Conservation (phyloP, 371 early-diverging fungal species). For the Haplosporangium sp. region DNA sequence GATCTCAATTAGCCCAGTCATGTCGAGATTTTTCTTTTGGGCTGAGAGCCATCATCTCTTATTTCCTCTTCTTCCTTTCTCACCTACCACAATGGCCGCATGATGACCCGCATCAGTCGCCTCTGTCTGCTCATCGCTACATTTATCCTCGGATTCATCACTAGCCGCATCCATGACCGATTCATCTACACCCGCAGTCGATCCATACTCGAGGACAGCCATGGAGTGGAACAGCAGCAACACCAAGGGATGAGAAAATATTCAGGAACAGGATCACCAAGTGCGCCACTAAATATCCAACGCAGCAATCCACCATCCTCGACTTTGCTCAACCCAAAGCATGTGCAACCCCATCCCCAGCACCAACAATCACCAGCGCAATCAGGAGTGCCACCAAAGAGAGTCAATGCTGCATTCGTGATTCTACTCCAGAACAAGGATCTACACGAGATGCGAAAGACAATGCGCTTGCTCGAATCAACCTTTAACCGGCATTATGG, state of each 20-base stretch:
- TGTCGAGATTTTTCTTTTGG: too few relatives aligned
- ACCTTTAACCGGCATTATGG: slow-evolving; percentile 85
- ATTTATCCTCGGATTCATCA: slow-evolving; percentile 33
- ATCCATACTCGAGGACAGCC: not conserved
- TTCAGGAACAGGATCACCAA: too few relatives aligned
- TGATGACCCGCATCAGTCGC: slow-evolving; percentile 18
- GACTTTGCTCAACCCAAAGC: not conserved
- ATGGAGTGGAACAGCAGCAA: not conserved
- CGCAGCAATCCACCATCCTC: too few relatives aligned
- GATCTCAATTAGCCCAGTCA: too few relatives aligned
- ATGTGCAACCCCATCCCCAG: not conserved
- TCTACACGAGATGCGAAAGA: slow-evolving; percentile 70
- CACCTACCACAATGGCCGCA: not conserved
- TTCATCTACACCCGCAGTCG: not conserved
- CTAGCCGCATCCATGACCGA: slow-evolving; percentile 9
- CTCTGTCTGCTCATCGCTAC: slow-evolving; percentile 13
- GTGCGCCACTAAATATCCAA: too few relatives aligned
- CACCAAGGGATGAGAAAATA: too few relatives aligned
- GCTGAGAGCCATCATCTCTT: not conserved
- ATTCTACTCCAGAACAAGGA: slow-evolving; percentile 84
- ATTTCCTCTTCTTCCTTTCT: not conserved
- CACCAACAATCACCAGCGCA: slow-evolving; percentile 1
- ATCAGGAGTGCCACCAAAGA: not conserved
- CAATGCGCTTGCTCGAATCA: slow-evolving; percentile 84
- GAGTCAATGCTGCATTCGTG: slow-evolving; percentile 59